Evolutionary conservation across 441 rosid species (phyloP), one percentile per base, ranked within the genome.

Genomic region (Jatropha podagrica): DNA sequence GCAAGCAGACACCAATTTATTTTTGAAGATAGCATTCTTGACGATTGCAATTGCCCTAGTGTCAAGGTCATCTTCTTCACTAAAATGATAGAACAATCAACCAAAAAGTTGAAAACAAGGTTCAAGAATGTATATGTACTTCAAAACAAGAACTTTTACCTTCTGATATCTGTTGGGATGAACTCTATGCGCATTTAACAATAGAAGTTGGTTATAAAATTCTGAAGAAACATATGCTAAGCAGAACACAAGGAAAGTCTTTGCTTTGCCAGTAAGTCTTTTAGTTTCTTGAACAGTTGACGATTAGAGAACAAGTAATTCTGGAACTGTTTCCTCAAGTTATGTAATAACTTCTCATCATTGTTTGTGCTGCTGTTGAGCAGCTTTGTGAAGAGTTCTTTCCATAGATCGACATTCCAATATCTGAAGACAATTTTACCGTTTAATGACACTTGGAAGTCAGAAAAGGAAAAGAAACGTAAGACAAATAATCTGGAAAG

Each of bases 341-440:
- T 76, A 85, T 76, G 85, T 78, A 91, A 68, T 82, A 88, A 80
- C 77, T 82, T 77, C n/a, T 61, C 67, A 81, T 88, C 87, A 63
- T 83, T 84, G 72, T 83, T 72, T 18, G 72, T 60, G 77, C 77
- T 80, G 32, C 71, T 71, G 83, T 95, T 95, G 1, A 93, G 91
- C 83, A 95, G 88, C 84, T 84, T 77, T 52, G 87, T 72, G 75
- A 93, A 95, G 27, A 95, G 82, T 55, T 82, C 85, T 84, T 85
- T 86, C 98, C 99, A 95, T 20, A 95, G 81, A 12, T 89, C 87
- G 27, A 84, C 88, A 56, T 88, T 92, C 97, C 97, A 95, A 69
- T 95, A 95, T 77, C 99, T 91, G 92, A 64, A 65, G 51, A 38
- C 65, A 68, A 58, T 77, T 41, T 58, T 18, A 55, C 27, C 65